Evolutionary conservation across 108 stramenopile genomes (phyloP), one percentile per base, ranked within the genome.

Genomic region (Nitzschia sp.): DNA sequence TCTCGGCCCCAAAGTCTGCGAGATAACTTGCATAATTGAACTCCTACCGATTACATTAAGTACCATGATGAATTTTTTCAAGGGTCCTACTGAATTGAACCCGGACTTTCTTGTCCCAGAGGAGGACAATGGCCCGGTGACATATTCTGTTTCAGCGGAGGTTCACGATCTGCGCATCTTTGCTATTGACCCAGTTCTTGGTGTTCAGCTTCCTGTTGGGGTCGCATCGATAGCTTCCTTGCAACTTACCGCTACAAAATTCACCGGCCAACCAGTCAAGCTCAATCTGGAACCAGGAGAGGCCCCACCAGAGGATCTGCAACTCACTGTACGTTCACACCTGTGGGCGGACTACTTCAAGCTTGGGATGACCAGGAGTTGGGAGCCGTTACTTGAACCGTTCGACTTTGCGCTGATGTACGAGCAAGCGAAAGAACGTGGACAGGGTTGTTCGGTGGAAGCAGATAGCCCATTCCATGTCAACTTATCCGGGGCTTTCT

Each of bases 301-400:
- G 45, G 60, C 69, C 30, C 60, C 62, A n/a, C 69, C 59, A 23
- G 53, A 72, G 13, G 82, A 82, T 55, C 19, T 85, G 2, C 84
- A 89, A n/a, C 53, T 85, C 6, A 50, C 65, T 21, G 47, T 80
- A 1, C 56, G 79, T 11, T 45, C 78, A 16, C 58, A 61, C n/a
- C 30, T 94, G 19, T 97, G 96, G 87, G 75, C 87, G 21, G 96
- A 98, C 46, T 96, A 96, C 63, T 98, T 97, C 77, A 98, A 98
- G 74, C 81, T 89, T 56, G 90, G 87, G 35, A 58, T 87, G 25
- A 89, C 91, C 29, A 92, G 94, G 68, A 96, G 95, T 67, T 98
- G 97, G 97, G 95, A 98, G 73, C 93, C 93, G 5, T 69, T 97
- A 8, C 28, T 98, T 13, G 97, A 98, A 71, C 93, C 97, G 15